Base-by-base conservation (phyloP, 1,139 yeast genomes). In the Zygosaccharomyces pseudobailii region DNA sequence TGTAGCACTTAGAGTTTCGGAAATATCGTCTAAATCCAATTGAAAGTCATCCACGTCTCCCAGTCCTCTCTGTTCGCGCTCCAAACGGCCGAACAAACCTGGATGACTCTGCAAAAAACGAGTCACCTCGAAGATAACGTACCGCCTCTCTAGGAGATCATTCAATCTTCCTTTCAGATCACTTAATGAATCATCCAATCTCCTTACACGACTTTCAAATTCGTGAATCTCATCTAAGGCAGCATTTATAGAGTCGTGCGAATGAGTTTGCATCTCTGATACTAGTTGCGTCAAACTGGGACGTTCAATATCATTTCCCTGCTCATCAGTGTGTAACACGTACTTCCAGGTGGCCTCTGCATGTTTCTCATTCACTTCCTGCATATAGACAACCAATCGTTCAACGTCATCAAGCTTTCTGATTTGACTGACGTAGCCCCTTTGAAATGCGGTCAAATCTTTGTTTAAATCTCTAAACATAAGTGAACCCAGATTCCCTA, bases 381-480 rank as follows among this genome's bases (percentile, higher is more conserved):
- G 69, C 62, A 84, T 73, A 58, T 71, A 79, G 43, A 75, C 70
- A 53, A 75, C 76, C 58, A 82, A 85, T 58, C 89, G 75, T 59
- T 82, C 87, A 33, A 80, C 77, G 53, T 83, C 84, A 62, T 84
- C 89, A 48, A 83, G 71, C 53, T 73, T 76, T 56, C 89, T 73
- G 53, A 84, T 75, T 59, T 84, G 90, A 56, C 75, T 74, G 43
- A 84, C 87, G 61, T 83, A 84, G 0, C 84, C 71, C 53, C 94
- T 74, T 66, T 85, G 94, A 62, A 85, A 85, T 39, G 82, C 82
- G 53, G 78, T 81, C 28, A 83, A 79, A 47, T 80, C 79, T 40
- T 77, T 71, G 65, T 85, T 85, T 62, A 82, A 71, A 63, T 85
- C 94, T 52, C 87, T 71, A 57, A 85, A 82, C 68, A 84, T 87